Evolutionary conservation across 2,329 filamentous ascomycete species (phyloP).

Genomic region (Monascus ruber): DNA sequence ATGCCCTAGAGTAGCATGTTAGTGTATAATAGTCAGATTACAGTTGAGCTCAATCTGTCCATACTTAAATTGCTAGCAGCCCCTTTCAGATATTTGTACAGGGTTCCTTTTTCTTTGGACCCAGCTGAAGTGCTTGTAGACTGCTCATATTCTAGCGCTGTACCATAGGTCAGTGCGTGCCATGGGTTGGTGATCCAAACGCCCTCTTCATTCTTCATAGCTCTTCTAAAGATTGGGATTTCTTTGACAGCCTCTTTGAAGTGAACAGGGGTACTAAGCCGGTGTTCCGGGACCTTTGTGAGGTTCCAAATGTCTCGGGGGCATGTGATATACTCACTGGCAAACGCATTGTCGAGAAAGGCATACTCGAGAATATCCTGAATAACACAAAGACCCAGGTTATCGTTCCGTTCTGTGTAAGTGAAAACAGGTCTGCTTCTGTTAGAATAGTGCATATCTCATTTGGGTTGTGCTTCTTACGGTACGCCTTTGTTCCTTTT

Average conservation of each 20-base stretch:
- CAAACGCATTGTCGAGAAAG: slow-evolving; percentile 11
- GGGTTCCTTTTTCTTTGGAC: slow-evolving; percentile 3
- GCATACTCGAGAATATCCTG: slow-evolving; percentile 13
- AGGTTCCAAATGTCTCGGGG: slow-evolving; percentile 11
- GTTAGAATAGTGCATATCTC: no score
- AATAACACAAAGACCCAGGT: slow-evolving; percentile 9
- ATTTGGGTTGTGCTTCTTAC: no score
- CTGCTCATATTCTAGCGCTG: slow-evolving; percentile 4
- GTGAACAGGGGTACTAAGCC: slow-evolving; percentile 11
- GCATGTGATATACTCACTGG: slow-evolving; percentile 8
- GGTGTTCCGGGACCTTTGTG: slow-evolving; percentile 9
- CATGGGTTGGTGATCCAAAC: slow-evolving; percentile 6
- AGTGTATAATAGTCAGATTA: slow-evolving; percentile 1
- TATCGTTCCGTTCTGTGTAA: slow-evolving; percentile 10
- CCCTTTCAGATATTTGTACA: slow-evolving; percentile 13
- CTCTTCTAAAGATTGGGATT: slow-evolving; percentile 7
- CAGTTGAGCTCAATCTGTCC: no score
- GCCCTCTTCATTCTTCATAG: slow-evolving; percentile 3
- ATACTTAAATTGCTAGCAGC: slow-evolving; percentile 5
- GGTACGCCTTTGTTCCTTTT: slow-evolving; percentile 9
- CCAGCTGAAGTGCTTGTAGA: slow-evolving; percentile 5
- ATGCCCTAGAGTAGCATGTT: slow-evolving; percentile 3
- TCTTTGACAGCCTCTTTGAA: slow-evolving; percentile 10
- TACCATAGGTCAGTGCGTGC: slow-evolving; percentile 3
- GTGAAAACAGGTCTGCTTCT: slow-evolving; percentile 5